Conservation (phyloP, 1,139 yeast species). For the Yarrowia galli region DNA sequence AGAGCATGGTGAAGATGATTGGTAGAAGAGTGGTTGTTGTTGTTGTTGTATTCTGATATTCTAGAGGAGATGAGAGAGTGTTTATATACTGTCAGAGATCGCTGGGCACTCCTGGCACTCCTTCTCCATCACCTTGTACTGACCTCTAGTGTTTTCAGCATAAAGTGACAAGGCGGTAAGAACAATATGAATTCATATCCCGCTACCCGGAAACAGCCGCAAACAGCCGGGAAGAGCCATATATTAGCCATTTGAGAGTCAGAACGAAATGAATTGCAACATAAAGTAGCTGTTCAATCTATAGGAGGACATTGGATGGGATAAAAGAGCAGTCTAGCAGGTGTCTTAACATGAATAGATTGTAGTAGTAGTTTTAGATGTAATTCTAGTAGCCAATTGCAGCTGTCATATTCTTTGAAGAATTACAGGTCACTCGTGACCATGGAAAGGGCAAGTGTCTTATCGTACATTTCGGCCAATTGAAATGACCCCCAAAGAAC, state of each 20-base stretch:
- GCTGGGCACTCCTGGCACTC: not conserved
- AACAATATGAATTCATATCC: not conserved
- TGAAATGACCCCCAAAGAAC: too few species aligned
- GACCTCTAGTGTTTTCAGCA: not conserved
- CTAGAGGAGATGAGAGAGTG: not conserved
- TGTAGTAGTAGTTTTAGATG: not conserved
- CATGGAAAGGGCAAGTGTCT: too few species aligned
- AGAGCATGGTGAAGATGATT: slow-evolving; percentile 15
- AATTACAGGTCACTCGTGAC: too few species aligned
- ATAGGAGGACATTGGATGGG: not conserved
- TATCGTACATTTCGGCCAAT: too few species aligned
- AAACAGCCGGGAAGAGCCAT: not conserved
- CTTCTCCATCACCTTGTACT: not conserved
- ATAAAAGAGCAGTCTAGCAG: not conserved
- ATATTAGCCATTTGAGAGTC: not conserved
- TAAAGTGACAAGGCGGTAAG: not conserved
- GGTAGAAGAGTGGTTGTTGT: not conserved
- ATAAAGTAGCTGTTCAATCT: not conserved
- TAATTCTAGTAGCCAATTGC: too few species aligned
- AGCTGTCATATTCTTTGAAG: too few species aligned
- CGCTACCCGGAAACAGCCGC: too few species aligned
- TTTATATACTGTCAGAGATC: slow-evolving; percentile 7
- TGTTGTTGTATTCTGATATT: too few species aligned
- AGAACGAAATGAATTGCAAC: not conserved
- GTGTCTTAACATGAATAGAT: not conserved